Base-by-base conservation (phyloP, 306 rosid genomes). In the Ormosia semicastrata region DNA sequence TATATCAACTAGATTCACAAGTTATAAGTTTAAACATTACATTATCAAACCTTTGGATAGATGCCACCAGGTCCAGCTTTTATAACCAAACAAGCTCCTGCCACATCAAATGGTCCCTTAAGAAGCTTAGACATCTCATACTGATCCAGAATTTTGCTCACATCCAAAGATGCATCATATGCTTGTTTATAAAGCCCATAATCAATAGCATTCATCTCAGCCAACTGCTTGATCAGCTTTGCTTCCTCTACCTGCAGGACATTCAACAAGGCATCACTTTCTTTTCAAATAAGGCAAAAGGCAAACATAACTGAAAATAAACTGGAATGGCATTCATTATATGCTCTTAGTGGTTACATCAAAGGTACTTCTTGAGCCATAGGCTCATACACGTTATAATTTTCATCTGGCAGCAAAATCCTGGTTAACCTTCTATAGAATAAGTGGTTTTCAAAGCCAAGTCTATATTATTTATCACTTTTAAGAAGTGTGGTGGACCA, bases 61-160 rank as follows among this genome's bases (percentile, higher is more conserved):
- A 65, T 66, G 83, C 84, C 90, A 71, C 78, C 66, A 69, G 84
- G 63, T 71, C 89, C 90, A 82, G 94, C 91, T 78, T 84, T 83
- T 34, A 94, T 87, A 54, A 86, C 80, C 81, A 94, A 37, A 81
- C 94, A 94, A 64, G 97, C 94, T 87, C 98, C 98, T 37, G 92
- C 92, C 54, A 75, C 40, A 81, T 94, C 98, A 79, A 85, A 92
- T 7, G 91, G 92, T 15, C 92, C 94, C 83, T 87, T 92, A 14
- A 94, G 94, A 90, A 92, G 95, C 83, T 92, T 94, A 74, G 90
- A 90, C 81, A 81, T 90, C 91, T 89, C 93, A 39, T 94, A 94
- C 33, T 87, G 87, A 83, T 92, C 90, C 82, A 92, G 84, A 89
- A 90, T 77, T 79, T 90, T 89, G 80, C 86, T 84, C 39, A 85